Evolutionary conservation across 495 filamentous ascomycete genomes (phyloP).

Genomic region (Cercophora sp.): DNA sequence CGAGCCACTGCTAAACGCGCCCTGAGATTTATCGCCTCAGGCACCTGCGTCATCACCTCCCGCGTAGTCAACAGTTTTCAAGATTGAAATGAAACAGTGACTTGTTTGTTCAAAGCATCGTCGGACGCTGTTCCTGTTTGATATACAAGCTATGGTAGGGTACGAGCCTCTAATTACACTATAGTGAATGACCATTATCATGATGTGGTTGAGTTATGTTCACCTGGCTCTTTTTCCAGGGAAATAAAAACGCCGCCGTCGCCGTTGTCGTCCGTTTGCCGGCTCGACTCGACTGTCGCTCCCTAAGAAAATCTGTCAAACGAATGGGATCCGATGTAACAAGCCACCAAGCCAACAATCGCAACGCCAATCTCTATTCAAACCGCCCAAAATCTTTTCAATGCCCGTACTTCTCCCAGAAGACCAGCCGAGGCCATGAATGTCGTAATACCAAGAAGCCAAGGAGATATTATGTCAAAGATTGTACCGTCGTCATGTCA

Average conservation of each 20-base stretch:
- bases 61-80: not conserved
- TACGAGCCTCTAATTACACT: slow-evolving; percentile 7
- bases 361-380: slow-evolving; percentile 18
- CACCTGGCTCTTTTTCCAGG: too few species aligned
- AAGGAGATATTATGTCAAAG: slow-evolving; percentile 18
- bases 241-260: not conserved
- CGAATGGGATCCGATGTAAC: not conserved
- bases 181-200: slow-evolving; percentile 3
- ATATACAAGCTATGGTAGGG: not conserved
- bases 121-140: too few species aligned
- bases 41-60: not conserved
- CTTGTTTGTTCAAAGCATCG: too few species aligned
- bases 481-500: slow-evolving; percentile 26
- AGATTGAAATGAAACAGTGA: too few species aligned
- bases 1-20: slow-evolving; percentile 1
- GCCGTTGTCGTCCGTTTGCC: not conserved
- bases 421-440: slow-evolving; percentile 5
- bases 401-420: not conserved
- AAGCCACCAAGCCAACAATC: not conserved
- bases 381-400: slow-evolving; percentile 10
- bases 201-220: too few species aligned
- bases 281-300: too few species aligned
- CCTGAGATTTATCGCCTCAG: not conserved
- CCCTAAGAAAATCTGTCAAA: too few species aligned
- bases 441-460: not conserved